Conservation (phyloP, 2,329 filamentous ascomycete genomes). For the Colletotrichum caudatum region DNA sequence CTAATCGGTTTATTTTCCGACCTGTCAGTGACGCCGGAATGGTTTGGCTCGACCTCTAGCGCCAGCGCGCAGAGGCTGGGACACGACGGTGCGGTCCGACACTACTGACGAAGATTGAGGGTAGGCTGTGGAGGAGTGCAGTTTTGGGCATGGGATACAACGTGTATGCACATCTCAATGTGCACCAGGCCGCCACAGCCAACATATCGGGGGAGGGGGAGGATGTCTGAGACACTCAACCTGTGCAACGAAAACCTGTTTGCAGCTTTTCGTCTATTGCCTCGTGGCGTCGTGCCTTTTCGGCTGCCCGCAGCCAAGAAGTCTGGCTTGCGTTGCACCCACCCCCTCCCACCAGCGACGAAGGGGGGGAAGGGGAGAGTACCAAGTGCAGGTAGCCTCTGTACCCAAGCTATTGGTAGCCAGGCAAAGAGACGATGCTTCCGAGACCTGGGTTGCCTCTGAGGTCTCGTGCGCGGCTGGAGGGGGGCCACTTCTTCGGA, state of each 20-base stretch:
- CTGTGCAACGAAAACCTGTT: constrained; percentile 35
- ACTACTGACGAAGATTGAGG: constrained; percentile 2
- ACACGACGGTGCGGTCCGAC: constrained; percentile 10
- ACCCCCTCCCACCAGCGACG: neutral
- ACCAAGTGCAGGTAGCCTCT: constrained; percentile 13
- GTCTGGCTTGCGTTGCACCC: constrained; percentile 25
- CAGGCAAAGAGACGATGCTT: constrained; percentile 12
- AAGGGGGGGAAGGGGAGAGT: neutral
- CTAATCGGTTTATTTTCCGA: constrained; percentile 12
- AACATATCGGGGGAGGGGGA: constrained; percentile 1
- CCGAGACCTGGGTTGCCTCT: neutral
- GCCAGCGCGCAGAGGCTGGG: constrained; percentile 8
- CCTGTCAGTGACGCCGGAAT: constrained; percentile 18
- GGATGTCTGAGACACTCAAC: constrained; percentile 29
- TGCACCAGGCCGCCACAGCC: constrained; percentile 25
- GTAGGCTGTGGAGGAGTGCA: neutral
- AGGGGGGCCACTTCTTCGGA: neutral
- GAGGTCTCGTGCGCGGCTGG: neutral
- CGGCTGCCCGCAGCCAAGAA: constrained; percentile 18
- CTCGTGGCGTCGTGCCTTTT: constrained; percentile 36
- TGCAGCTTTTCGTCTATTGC: constrained; percentile 18
- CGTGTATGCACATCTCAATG: constrained; percentile 19
- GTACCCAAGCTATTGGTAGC: constrained; percentile 29
- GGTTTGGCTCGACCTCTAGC: constrained; percentile 4
- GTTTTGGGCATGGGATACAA: constrained; percentile 4